A percentile compares a stretch with the other conserved stretches of the same genome.
Conservation (phyloP, 2,329 filamentous ascomycete species). For the Cladosporium sp. region DNA sequence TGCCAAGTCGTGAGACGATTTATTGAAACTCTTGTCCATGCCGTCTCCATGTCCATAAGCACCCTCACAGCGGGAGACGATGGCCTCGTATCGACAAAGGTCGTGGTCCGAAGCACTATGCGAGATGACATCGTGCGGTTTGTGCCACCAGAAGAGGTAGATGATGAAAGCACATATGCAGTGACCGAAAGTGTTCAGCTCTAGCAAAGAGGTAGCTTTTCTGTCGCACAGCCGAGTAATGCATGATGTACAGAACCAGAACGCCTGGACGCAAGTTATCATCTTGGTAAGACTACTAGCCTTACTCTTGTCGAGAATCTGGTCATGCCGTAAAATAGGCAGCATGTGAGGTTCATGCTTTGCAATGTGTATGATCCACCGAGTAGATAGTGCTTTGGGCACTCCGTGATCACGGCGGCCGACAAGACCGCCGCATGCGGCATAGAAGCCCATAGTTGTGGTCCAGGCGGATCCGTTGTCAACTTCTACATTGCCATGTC, state of each 20-base stretch:
- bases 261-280: constrained; percentile 16
- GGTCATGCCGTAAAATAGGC: not conserved
- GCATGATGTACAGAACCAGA: constrained; percentile 22
- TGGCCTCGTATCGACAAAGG: not conserved
- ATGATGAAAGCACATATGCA: constrained; percentile 18
- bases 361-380: not conserved
- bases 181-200: constrained; percentile 22
- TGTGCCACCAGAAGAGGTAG: constrained; percentile 22
- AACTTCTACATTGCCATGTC: not conserved
- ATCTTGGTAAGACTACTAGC: constrained; percentile 16
- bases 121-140: constrained; percentile 19
- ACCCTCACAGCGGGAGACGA: not conserved
- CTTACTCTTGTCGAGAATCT: constrained; percentile 7
- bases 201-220: constrained; percentile 18
- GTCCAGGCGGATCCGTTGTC: not conserved
- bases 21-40: not conserved
- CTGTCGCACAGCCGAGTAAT: constrained; percentile 13
- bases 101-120: not conserved
- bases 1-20: not conserved
- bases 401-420: not conserved
- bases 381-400: not conserved
- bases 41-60: not conserved
- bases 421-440: not conserved
- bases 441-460: not conserved
- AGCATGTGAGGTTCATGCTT: not conserved